These are phyloP conservation scores for Moniliophthora roreri DNA, from an alignment of 1,284 basidiomycete genomes.

Conservation along the genomic window DNA sequence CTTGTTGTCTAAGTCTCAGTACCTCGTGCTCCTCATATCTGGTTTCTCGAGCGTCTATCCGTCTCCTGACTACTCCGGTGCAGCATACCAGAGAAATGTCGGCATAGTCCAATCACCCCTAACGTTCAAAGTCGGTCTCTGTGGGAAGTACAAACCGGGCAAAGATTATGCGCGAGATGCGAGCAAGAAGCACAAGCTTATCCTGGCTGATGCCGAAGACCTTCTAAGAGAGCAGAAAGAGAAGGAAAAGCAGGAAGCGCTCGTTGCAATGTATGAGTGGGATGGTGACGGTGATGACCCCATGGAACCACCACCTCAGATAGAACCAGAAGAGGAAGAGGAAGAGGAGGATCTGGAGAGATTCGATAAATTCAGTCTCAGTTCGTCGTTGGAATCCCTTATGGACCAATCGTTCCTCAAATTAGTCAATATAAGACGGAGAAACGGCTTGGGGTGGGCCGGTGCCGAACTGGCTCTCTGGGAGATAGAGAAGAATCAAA, in stretches of 20 bases:
- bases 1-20: constrained; percentile 48
- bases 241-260: constrained; percentile 27
- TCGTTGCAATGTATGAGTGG: constrained; percentile 17
- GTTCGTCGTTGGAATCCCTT: constrained; percentile 55
- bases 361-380: constrained; percentile 60
- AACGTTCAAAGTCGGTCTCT: constrained; percentile 58
- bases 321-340: constrained; percentile 25
- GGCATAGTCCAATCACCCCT: constrained; percentile 30
- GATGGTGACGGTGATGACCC: constrained; percentile 17
- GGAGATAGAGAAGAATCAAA: constrained; percentile 48
- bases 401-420: constrained; percentile 52
- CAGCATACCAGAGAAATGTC: constrained; percentile 27
- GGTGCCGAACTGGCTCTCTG: constrained; percentile 55
- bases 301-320: constrained; percentile 14
- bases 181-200: constrained; percentile 47
- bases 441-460: constrained; percentile 59
- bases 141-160: constrained; percentile 52
- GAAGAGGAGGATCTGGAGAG: constrained; percentile 34
- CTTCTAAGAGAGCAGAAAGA: constrained; percentile 35
- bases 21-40: constrained; percentile 59
- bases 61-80: constrained; percentile 39
- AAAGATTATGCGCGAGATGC: constrained; percentile 44
- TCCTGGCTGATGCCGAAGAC: constrained; percentile 38
- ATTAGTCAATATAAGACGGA: constrained; percentile 48
- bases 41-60: constrained; percentile 55